A percentile compares a stretch with the other conserved stretches of the same genome.
Conservation (phyloP, 2,329 filamentous ascomycete genomes). For the Colletotrichum liaoningense region DNA sequence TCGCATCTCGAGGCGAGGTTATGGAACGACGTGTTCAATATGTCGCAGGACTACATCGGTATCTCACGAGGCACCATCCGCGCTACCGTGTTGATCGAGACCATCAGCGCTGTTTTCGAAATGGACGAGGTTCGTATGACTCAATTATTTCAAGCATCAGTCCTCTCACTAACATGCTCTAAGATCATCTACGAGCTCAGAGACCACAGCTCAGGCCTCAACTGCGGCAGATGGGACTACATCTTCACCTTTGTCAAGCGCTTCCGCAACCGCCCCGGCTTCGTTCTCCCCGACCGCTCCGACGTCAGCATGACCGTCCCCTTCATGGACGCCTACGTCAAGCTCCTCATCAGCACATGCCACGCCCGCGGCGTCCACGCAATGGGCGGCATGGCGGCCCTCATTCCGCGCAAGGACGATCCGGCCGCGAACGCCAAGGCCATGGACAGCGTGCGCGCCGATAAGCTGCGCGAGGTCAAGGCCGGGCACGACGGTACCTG, state of each 20-base stretch:
- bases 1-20: slow-evolving; percentile 89
- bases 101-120: slow-evolving; percentile 90
- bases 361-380: slow-evolving; percentile 89
- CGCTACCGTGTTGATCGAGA: slow-evolving; percentile 90
- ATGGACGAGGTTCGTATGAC: slow-evolving; percentile 75
- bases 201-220: slow-evolving; percentile 88
- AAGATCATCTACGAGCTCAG: slow-evolving; percentile 92
- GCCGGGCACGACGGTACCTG: slow-evolving; percentile 91
- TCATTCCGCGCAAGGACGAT: slow-evolving; percentile 93
- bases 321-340: slow-evolving; percentile 90
- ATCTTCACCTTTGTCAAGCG: slow-evolving; percentile 97
- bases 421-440: slow-evolving; percentile 84
- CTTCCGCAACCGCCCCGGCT: slow-evolving; percentile 88
- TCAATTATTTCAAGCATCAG: accelerated
- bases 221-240: slow-evolving; percentile 95
- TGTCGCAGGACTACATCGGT: slow-evolving; percentile 85
- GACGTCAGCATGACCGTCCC: slow-evolving; percentile 91
- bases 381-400: slow-evolving; percentile 93
- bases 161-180: neutral
- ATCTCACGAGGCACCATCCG: slow-evolving; percentile 87
- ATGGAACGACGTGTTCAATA: slow-evolving; percentile 94
- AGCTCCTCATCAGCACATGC: slow-evolving; percentile 92
- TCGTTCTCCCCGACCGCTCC: slow-evolving; percentile 87
- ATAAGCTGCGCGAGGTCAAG: slow-evolving; percentile 89
- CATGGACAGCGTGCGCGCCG: slow-evolving; percentile 85